phyloP scores from a whole-genome alignment of 2,329 filamentous ascomycete species.

The Ophiostoma sp. region DNA sequence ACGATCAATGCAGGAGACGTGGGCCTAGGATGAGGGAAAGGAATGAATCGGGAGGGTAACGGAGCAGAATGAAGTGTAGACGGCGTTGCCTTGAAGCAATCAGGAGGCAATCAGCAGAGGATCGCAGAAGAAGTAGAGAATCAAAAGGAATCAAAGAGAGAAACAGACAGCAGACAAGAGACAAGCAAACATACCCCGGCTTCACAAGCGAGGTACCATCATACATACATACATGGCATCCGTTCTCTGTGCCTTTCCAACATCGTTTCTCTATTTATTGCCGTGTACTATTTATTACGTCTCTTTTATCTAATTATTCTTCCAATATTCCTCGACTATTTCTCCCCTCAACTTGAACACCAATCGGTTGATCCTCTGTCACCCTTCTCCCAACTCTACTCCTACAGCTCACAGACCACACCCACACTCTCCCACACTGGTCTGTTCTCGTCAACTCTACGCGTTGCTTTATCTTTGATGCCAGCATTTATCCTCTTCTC shows the following conservation, averaged over 20 bases:
- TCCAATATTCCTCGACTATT: neutral
- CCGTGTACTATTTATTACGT: neutral
- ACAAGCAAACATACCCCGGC: neutral
- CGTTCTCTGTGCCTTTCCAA: neutral
- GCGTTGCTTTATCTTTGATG: neutral
- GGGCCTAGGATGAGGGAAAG: neutral
- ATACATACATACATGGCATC: neutral
- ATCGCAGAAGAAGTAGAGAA: neutral
- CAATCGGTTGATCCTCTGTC: conserved; percentile 4
- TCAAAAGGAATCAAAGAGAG: neutral
- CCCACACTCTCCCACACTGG: neutral
- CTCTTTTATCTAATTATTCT: neutral
- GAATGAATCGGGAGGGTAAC: neutral
- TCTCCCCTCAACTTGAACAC: neutral
- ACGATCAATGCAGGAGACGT: conserved; percentile 15
- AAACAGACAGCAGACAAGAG: neutral
- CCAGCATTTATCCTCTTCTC: neutral
- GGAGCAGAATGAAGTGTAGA: neutral
- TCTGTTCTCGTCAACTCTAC: neutral
- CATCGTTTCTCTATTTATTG: neutral
- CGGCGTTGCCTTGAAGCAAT: no score
- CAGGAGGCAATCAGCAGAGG: no score
- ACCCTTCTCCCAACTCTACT: neutral
- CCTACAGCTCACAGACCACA: neutral
- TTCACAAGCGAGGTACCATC: neutral